A percentile compares a stretch with the other conserved stretches of the same genome.
Conservation (phyloP, 768 basidiomycete genomes). For the Asterophora lycoperdoides region DNA sequence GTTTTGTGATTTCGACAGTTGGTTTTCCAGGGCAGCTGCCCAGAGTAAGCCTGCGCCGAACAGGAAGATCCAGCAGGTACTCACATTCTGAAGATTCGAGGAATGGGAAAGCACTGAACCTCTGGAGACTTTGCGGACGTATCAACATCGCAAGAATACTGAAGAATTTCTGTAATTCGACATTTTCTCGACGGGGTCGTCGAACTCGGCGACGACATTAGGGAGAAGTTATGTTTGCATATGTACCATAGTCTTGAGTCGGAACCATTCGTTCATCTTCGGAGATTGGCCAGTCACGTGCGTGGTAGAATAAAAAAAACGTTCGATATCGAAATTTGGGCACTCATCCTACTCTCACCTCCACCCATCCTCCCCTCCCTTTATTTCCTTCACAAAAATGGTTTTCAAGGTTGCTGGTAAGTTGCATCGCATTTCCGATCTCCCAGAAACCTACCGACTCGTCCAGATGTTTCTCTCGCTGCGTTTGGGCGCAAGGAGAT, state of each 20-base stretch:
- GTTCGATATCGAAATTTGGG: constrained; percentile 28
- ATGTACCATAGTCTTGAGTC: too few relatives aligned
- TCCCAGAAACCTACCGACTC: constrained; percentile 10
- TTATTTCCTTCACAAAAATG: constrained; percentile 42
- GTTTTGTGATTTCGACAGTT: constrained; percentile 66
- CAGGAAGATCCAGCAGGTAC: constrained; percentile 17
- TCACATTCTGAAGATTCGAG: constrained; percentile 72
- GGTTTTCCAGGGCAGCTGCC: constrained; percentile 62
- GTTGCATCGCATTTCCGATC: constrained; percentile 10
- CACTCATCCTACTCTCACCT: constrained; percentile 17
- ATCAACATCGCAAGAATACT: constrained; percentile 57
- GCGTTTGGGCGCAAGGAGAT: constrained; percentile 99
- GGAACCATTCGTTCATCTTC: too few relatives aligned
- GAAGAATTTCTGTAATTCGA: constrained; percentile 65
- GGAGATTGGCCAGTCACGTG: constrained; percentile 25
- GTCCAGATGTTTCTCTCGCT: constrained; percentile 87
- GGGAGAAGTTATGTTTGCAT: too few relatives aligned
- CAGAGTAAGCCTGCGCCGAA: background rate
- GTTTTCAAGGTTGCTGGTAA: constrained; percentile 88
- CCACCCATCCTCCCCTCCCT: constrained; percentile 18
- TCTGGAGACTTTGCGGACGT: constrained; percentile 22
- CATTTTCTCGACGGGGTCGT: constrained; percentile 33
- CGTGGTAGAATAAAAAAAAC: constrained; percentile 31
- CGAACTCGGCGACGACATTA: constrained; percentile 3
- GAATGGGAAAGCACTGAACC: constrained; percentile 67